Percentiles rank a stretch among this genome's conserved stretches.
These are phyloP conservation scores for Colletotrichum musicola DNA, from an alignment of 2,329 filamentous ascomycete species.

Conservation along the genomic window DNA sequence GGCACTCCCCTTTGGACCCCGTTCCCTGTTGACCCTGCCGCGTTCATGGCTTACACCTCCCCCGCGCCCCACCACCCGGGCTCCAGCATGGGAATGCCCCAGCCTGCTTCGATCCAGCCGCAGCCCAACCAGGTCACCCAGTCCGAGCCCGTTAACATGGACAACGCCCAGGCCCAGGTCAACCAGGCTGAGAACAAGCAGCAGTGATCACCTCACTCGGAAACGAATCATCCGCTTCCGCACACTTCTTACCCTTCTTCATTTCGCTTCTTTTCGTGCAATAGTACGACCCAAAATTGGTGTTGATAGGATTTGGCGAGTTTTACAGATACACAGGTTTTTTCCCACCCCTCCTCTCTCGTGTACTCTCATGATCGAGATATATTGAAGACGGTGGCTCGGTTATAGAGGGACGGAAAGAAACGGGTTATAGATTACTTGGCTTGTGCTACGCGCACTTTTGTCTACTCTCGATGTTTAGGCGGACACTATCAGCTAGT, in stretches of 20 bases:
- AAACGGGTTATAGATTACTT: conserved; percentile 19
- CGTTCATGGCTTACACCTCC: conserved; percentile 28
- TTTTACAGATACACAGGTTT: background rate
- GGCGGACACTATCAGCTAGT: conserved; percentile 15
- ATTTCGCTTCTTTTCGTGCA: conserved; percentile 7
- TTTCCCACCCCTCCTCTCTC: background rate
- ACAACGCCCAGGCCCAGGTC: conserved; percentile 11
- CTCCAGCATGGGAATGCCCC: background rate
- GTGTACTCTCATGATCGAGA: conserved; percentile 13
- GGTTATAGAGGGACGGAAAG: conserved; percentile 9
- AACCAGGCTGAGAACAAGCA: background rate
- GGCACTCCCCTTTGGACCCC: conserved; percentile 38
- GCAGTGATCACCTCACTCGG: conserved; percentile 6
- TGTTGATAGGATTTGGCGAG: conserved; percentile 18
- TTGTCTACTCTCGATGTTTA: conserved; percentile 23
- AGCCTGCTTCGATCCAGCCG: background rate
- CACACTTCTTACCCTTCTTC: conserved; percentile 9
- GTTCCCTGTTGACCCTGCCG: conserved; percentile 17
- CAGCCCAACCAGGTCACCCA: conserved; percentile 24
- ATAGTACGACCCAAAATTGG: conserved; percentile 11
- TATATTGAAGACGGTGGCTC: conserved; percentile 16
- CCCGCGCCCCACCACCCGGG: background rate
- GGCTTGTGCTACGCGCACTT: conserved; percentile 23
- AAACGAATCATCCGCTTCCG: background rate
- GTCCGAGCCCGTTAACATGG: conserved; percentile 32